Base-by-base conservation (phyloP, 108 stramenopile species). In the Skeletonema grethae region DNA sequence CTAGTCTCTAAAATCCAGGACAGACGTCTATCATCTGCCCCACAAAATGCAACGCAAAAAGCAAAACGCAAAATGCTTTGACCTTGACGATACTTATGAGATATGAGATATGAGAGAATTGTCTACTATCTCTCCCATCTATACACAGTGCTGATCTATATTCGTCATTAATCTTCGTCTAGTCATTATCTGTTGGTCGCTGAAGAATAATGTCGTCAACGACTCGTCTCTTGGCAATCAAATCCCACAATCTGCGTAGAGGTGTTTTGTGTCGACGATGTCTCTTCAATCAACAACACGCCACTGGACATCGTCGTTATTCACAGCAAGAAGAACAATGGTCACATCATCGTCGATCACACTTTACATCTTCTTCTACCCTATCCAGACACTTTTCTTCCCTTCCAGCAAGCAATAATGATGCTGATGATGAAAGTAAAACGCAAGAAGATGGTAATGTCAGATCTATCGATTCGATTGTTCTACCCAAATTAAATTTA, bases 401-500 rank as follows among this genome's bases (percentile, higher is more conserved):
- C 4, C 46, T 48, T 18, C 3, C 46, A 48, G n/a, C 46, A 48
- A 48, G 36, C 10, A 11, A 48, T 11, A 11, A 48, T 18, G 46
- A 48, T 48, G 46, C 16, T 20, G 46, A 48, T 6, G 46, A 48
- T 18, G 9, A 38, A n/a, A n/a, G n/a, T 38, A 16, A 48, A 48
- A 48, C 18, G 46, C 46, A 48, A 7, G 10, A 48, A 0, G 6
- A 0, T 6, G n/a, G 0, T 48, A 2, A 5, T 48, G n/a, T 18
- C 46, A 48, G 46, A 11, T 0, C 36, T 18, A 48, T 6, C 11
- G 46, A 48, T 48, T 12, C 46, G 46, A 48, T 48, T 2, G 46
- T 48, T 7, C 46, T 48, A 20, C 46, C 46, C n/a, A 48, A 48
- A 48, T 48, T 48, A 48, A 18, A 48, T 48, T 48, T 48, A 7